Evolutionary conservation across 2,329 filamentous ascomycete species (phyloP), one percentile per base, ranked within the genome.

Genomic region (Cytospora paraplurivora): DNA sequence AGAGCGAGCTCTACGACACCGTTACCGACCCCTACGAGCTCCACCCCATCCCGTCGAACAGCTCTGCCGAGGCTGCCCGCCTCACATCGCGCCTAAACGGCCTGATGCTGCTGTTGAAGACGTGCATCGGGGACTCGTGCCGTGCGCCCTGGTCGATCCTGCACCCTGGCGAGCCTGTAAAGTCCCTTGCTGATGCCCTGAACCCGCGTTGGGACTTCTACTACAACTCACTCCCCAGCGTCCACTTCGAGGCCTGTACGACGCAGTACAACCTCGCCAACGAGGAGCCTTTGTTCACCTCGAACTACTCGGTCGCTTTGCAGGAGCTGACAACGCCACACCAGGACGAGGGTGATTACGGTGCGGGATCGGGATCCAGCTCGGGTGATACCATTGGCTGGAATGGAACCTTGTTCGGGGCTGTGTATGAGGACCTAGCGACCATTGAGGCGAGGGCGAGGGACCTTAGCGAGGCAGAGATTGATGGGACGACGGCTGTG

Each of bases 1-100:
- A 89, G 69, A 83, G 85, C 62, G 87, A 91, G 71, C 79, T 89
- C 2, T 91, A 90, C 70, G 81, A 90, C 66, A 69, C 88, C 47
- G 82, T 77, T 69, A 85, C 75, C 33, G 84, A 86, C 62, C 82
- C 82, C 1, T 76, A 78, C 35, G 82, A 88, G 70, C 72, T 83
- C 27, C 68, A 74, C 52, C 87, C 86, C 57, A 68, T 82, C 1
- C 68, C 71, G 13, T 7, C 44, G 12, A 50, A 69, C 37, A 60
- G 67, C 67, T 79, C 32, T 68, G 77, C 6, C 74, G 75, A 10
- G 68, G 73, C 12, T 70, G 75, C 17, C 64, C 79, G 1, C 59
- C 69, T 15, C 77, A 80, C 59, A 73, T 85, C 1, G 67, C 80
- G 85, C 1, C 77, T 89, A 0, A 85, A 89, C 67, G 76, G 84